Conservation (phyloP, 495 filamentous ascomycete species). For the Penicillium arizonense region DNA sequence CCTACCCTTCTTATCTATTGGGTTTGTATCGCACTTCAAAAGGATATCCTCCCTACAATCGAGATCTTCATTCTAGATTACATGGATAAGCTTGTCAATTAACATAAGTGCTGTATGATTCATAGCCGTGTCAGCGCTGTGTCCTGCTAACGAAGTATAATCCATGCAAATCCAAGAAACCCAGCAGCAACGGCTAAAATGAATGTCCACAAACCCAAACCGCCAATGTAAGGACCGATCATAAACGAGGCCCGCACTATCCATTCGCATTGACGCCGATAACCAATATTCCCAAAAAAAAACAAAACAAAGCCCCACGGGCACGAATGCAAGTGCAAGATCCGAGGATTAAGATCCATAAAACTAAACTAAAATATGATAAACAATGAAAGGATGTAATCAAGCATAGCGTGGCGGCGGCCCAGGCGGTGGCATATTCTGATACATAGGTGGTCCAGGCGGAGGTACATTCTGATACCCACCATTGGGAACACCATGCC, state of each 20-base stretch:
- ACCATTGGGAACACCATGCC: constrained; percentile 20
- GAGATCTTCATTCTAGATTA: not conserved
- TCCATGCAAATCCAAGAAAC: not conserved
- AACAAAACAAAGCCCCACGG: not conserved
- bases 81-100: too few species aligned
- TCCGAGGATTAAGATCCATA: not conserved
- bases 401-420: constrained; percentile 17
- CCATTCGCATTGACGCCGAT: constrained; percentile 4
- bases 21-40: not conserved
- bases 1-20: constrained; percentile 4
- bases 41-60: not conserved
- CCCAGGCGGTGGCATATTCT: constrained; percentile 23
- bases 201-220: not conserved
- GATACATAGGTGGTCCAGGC: constrained; percentile 21
- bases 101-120: not conserved
- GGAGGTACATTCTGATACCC: constrained; percentile 32
- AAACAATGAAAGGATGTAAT: constrained; percentile 5
- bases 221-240: not conserved
- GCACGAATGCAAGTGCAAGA: not conserved
- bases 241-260: not conserved
- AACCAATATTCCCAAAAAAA: not conserved
- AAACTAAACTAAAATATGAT: not conserved
- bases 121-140: not conserved
- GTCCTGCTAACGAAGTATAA: not conserved
- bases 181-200: not conserved